phyloP scores from a whole-genome alignment of 2,329 filamentous ascomycete genomes.

The Dendryphion nanum region DNA sequence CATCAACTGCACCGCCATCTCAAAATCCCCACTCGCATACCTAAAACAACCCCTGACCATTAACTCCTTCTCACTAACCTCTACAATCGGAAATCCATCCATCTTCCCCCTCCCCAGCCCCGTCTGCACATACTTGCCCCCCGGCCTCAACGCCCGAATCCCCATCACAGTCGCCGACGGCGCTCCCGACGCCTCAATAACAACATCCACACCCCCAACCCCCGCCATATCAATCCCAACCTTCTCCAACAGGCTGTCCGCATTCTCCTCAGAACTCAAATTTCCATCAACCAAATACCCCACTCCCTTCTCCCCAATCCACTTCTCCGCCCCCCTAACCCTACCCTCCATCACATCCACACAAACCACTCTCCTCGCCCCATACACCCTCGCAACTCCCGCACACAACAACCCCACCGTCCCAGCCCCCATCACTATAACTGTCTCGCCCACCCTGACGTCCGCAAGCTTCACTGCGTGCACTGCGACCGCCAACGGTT shows the following conservation, averaged over 20 bases:
- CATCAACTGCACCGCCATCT: conserved; percentile 26
- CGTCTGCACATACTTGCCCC: conserved; percentile 92
- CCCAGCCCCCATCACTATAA: conserved; percentile 85
- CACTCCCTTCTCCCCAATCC: not conserved
- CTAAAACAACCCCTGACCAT: conserved; percentile 34
- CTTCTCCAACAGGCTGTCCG: conserved; percentile 48
- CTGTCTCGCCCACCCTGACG: conserved; percentile 77
- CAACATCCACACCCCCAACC: conserved; percentile 77
- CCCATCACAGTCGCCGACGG: conserved; percentile 82
- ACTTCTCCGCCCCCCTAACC: not conserved
- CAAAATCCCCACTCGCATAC: conserved; percentile 32
- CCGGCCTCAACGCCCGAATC: conserved; percentile 84
- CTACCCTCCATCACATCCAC: conserved; percentile 1
- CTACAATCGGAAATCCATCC: conserved; percentile 90
- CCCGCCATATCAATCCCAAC: conserved; percentile 52
- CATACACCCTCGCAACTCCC: conserved; percentile 63
- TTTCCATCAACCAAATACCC: not conserved
- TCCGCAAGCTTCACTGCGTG: conserved; percentile 79
- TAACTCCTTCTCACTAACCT: conserved; percentile 82
- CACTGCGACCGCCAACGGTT: conserved; percentile 83
- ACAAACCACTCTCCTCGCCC: conserved; percentile 58
- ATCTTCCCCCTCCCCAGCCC: conserved; percentile 73
- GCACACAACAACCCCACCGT: conserved; percentile 86
- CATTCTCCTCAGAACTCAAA: not conserved
- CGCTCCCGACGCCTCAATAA: conserved; percentile 89